Conservation (phyloP, 2,329 filamentous ascomycete genomes). For the Sporothrix humicola region DNA sequence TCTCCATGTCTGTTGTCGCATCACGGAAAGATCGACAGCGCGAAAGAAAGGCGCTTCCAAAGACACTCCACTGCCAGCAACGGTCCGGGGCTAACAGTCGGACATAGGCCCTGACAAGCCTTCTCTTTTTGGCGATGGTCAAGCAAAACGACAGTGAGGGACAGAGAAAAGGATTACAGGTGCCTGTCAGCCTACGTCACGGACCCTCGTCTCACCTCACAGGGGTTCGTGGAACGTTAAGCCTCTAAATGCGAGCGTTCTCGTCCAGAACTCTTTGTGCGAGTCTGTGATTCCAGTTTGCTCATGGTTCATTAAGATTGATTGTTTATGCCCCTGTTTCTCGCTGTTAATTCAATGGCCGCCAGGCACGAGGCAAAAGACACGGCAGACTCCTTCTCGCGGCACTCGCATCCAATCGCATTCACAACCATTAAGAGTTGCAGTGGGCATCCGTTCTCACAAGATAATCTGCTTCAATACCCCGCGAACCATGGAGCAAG, state of each 20-base stretch:
- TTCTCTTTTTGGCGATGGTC: background rate
- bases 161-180: background rate
- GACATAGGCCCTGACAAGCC: background rate
- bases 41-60: background rate
- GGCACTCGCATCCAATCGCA: background rate
- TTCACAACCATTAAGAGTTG: background rate
- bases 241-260: background rate
- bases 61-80: too few species aligned
- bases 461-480: background rate
- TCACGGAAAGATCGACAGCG: slow-evolving; percentile 7
- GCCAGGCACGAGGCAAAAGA: background rate
- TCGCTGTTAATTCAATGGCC: background rate
- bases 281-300: background rate
- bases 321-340: background rate
- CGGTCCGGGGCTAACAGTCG: background rate
- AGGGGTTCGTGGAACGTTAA: background rate
- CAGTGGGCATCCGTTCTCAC: background rate
- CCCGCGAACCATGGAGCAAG: background rate
- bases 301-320: background rate
- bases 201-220: background rate
- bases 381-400: too few species aligned
- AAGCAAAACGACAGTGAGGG: too few species aligned
- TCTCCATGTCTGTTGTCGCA: background rate
- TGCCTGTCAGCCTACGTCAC: slow-evolving; percentile 3
- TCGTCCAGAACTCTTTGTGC: background rate